Evolutionary conservation across 768 basidiomycete species (phyloP), one percentile per base, ranked within the genome.

Genomic region (Lactarius akahatsu): DNA sequence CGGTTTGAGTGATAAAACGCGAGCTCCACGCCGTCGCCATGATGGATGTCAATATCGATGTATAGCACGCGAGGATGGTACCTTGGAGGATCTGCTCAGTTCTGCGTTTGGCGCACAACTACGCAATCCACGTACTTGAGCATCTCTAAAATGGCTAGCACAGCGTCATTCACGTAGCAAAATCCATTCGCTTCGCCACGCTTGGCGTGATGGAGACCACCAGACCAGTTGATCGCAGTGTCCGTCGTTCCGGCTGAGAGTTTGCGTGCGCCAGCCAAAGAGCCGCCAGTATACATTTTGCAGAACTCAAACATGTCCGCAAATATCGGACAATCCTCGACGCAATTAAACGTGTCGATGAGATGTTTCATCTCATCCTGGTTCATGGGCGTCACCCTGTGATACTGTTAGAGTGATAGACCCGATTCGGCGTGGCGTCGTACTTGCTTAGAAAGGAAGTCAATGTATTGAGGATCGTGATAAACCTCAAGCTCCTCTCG

Each of bases 181-280:
- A 99, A 99, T 2, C 96, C 96, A 73, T 95, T 98, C 9, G 97
- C 96, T 78, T 98, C 96, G 0, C 93, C 92, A 69, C 96, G 90
- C 80, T 98, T 98, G 2, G 96, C 97, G 72, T 99, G 97, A 77
- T 99, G 97, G 23, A 99, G 82, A 0, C 97, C 97, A 0, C 97
- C 97, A 26, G 95, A 95, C 97, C 97, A 99, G 74, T 98, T 98
- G 72, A 99, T 94, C 0, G 97, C 97, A 52, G 96, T 98, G 77
- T 99, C 97, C 20, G 95, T 94, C 2, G 88, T 74, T 1, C 93
- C 94, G 2, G 90, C 83, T 60, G 86, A 87, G 2, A 98, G 81
- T 75, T 94, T 96, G 23, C 94, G 81, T 11, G 96, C 96, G 1
- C 91, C 97, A 20, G 94, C 92, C 23, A 99, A 80, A 1, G 93